These are phyloP conservation scores for Trichoderma reesei DNA, from an alignment of 495 filamentous ascomycete genomes.

Conservation along the genomic window DNA sequence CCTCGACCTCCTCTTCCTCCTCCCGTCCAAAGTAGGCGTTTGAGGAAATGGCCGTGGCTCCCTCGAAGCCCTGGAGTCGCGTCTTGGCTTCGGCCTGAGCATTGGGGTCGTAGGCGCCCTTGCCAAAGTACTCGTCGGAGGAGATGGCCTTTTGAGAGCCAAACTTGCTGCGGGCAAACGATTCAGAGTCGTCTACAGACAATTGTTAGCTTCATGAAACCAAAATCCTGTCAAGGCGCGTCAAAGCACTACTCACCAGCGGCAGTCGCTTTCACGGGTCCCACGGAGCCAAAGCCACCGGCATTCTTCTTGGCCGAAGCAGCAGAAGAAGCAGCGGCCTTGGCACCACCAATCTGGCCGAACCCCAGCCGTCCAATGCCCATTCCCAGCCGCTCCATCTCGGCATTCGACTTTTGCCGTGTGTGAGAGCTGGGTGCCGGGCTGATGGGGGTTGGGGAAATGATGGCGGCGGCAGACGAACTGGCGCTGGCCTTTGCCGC, in stretches of 20 bases:
- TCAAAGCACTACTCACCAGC: slow-evolving; percentile 74
- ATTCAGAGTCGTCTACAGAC: slow-evolving; percentile 53
- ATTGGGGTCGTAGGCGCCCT: slow-evolving; percentile 69
- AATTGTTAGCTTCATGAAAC: slow-evolving; percentile 16
- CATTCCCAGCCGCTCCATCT: slow-evolving; percentile 87
- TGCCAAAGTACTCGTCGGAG: slow-evolving; percentile 95
- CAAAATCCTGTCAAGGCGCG: no score
- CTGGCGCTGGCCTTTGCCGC: slow-evolving; percentile 41
- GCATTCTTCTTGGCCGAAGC: slow-evolving; percentile 56
- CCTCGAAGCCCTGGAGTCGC: slow-evolving; percentile 83
- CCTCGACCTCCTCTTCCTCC: slow-evolving; percentile 54
- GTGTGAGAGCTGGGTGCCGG: slow-evolving; percentile 50
- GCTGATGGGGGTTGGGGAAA: slow-evolving; percentile 65
- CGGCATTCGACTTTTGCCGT: slow-evolving; percentile 51
- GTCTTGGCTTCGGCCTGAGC: slow-evolving; percentile 78
- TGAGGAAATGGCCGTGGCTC: slow-evolving; percentile 82
- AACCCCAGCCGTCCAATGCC: slow-evolving; percentile 82
- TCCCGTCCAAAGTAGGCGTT: slow-evolving; percentile 95
- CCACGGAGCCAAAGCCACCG: slow-evolving; percentile 80
- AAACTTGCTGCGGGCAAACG: slow-evolving; percentile 68
- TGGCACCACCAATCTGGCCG: slow-evolving; percentile 67
- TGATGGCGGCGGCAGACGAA: slow-evolving; percentile 44
- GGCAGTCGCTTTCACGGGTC: slow-evolving; percentile 51
- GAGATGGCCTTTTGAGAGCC: slow-evolving; percentile 92
- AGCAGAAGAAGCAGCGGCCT: slow-evolving; percentile 35